Conservation (phyloP, 306 rosid genomes). For the Elaeagnus macrophylla region DNA sequence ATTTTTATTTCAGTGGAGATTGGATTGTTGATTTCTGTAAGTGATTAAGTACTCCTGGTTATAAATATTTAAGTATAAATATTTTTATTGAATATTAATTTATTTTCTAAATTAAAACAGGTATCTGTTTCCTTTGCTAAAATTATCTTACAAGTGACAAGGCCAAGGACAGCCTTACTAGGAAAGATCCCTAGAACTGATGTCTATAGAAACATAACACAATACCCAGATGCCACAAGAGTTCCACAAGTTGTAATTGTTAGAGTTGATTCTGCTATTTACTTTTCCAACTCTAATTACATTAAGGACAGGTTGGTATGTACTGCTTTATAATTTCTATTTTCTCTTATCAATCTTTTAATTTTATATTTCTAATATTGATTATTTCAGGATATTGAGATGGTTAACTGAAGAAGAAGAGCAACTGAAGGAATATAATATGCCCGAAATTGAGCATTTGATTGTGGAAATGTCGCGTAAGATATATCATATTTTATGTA, state of each 20-base stretch:
- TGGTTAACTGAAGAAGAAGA: slow-evolving; percentile 58
- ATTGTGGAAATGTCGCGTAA: slow-evolving; percentile 78
- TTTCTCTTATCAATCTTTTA: background rate
- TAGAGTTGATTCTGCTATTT: slow-evolving; percentile 83
- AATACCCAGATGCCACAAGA: slow-evolving; percentile 54
- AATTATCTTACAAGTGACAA: slow-evolving; percentile 69
- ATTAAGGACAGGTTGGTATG: slow-evolving; percentile 58
- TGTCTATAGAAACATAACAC: slow-evolving; percentile 55
- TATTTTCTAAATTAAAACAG: slow-evolving; percentile 10
- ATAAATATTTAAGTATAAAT: background rate
- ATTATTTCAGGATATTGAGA: slow-evolving; percentile 49
- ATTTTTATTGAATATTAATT: background rate
- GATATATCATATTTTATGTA: slow-evolving; percentile 13
- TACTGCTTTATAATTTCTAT: background rate
- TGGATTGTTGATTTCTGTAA: slow-evolving; percentile 72
- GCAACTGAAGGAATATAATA: slow-evolving; percentile 9
- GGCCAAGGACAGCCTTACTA: slow-evolving; percentile 63
- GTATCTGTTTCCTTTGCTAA: slow-evolving; percentile 65
- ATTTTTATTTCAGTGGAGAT: slow-evolving; percentile 63
- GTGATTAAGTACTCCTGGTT: background rate
- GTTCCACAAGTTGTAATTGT: slow-evolving; percentile 49
- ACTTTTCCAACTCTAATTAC: slow-evolving; percentile 80
- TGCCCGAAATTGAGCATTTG: slow-evolving; percentile 31
- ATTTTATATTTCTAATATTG: background rate
- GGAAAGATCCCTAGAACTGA: slow-evolving; percentile 58